These are phyloP conservation scores for Dendryphion nanum DNA, from an alignment of 2,329 filamentous ascomycete genomes.

Conservation along the genomic window DNA sequence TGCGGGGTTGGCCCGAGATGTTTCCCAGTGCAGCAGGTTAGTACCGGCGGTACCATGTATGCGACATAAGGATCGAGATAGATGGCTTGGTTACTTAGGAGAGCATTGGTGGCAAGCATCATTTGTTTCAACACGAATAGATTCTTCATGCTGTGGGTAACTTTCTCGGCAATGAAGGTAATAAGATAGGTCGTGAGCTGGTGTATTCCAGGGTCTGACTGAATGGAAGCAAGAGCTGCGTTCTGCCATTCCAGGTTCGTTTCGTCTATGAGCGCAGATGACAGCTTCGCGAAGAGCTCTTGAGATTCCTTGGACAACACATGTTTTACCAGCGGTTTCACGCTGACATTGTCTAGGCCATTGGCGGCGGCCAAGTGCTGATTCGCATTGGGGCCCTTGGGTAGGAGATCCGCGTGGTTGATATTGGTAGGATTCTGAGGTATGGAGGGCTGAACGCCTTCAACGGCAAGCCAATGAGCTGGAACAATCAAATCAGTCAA, in stretches of 20 bases:
- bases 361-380: constrained; percentile 78
- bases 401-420: constrained; percentile 81
- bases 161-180: constrained; percentile 92
- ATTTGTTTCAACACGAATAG: constrained; percentile 85
- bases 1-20: constrained; percentile 65
- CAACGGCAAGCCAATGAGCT: constrained; percentile 97
- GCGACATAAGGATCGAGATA: constrained; percentile 70
- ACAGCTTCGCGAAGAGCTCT: constrained; percentile 95
- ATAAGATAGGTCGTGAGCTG: constrained; percentile 96
- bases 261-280: constrained; percentile 82
- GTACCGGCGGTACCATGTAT: constrained; percentile 76
- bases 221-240: constrained; percentile 80
- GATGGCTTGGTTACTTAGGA: constrained; percentile 79
- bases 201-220: constrained; percentile 87
- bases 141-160: constrained; percentile 90
- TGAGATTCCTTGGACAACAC: constrained; percentile 94
- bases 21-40: constrained; percentile 86
- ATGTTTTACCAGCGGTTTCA: constrained; percentile 93
- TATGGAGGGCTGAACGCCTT: constrained; percentile 94
- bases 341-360: constrained; percentile 77
- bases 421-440: constrained; percentile 90
- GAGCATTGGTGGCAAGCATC: constrained; percentile 83
- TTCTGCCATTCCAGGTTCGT: constrained; percentile 82
- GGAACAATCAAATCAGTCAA: constrained; percentile 10
- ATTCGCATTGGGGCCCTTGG: constrained; percentile 87